These are phyloP conservation scores for Podospora comata DNA, from an alignment of 495 filamentous ascomycete genomes.

Conservation along the genomic window DNA sequence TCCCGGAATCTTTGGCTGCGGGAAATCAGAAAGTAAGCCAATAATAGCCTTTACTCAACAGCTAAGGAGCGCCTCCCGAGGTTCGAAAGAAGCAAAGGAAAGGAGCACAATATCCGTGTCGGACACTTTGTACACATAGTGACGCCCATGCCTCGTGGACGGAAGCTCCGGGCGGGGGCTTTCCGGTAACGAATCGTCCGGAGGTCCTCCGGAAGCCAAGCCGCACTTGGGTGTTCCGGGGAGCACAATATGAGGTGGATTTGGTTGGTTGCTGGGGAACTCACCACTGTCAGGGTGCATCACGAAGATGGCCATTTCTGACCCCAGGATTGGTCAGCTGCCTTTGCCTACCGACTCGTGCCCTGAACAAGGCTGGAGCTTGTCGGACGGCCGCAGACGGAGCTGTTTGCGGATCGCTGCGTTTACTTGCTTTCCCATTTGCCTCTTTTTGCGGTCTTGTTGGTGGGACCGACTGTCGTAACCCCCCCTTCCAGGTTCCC, in stretches of 20 bases:
- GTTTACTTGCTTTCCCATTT: constrained; percentile 3
- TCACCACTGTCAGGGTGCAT: too few relatives aligned
- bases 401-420: constrained; percentile 11
- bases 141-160: neutral
- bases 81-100: neutral
- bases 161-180: constrained; percentile 2
- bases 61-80: neutral
- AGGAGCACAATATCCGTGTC: too few relatives aligned
- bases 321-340: neutral
- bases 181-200: neutral
- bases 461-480: neutral
- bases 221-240: neutral
- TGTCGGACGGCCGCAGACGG: neutral
- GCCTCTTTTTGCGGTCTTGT: neutral
- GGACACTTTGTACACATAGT: too few relatives aligned
- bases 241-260: too few relatives aligned
- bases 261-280: too few relatives aligned
- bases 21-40: neutral
- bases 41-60: neutral
- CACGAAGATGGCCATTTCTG: neutral
- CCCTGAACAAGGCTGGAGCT: constrained; percentile 6
- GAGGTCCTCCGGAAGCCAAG: constrained; percentile 3
- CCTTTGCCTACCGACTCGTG: neutral
- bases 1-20: neutral
- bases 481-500: neutral